phyloP scores from a whole-genome alignment of 2,329 filamentous ascomycete species.

The Albifimbria verrucaria region DNA sequence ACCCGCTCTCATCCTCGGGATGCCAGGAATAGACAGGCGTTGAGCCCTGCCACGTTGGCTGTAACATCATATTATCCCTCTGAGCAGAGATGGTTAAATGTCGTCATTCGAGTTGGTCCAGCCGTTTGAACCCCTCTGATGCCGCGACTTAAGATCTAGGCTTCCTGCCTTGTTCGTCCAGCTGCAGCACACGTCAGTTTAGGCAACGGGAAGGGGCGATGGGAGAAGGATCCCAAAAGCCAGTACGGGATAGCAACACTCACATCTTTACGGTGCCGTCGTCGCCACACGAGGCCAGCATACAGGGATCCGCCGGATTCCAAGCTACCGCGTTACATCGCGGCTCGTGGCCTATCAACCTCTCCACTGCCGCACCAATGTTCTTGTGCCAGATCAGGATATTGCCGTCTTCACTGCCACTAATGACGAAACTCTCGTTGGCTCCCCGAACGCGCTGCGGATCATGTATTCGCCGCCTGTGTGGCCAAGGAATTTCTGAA shows the following conservation, averaged over 20 bases:
- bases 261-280: conserved; percentile 84
- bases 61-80: not conserved
- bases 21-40: no score
- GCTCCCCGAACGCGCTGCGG: conserved; percentile 79
- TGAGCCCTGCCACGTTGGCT: no score
- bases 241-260: conserved; percentile 29
- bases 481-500: conserved; percentile 74
- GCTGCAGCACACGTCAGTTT: conserved; percentile 10
- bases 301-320: conserved; percentile 77
- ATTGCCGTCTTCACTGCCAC: conserved; percentile 77
- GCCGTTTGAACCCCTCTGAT: conserved; percentile 15
- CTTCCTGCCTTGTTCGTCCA: conserved; percentile 24
- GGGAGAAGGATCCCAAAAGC: not conserved
- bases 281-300: conserved; percentile 91
- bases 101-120: conserved; percentile 17
- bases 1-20: no score
- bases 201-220: not conserved
- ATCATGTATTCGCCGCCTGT: conserved; percentile 76
- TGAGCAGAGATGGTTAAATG: not conserved
- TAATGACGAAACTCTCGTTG: conserved; percentile 85
- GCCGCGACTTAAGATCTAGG: conserved; percentile 16
- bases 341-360: conserved; percentile 68
- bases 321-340: conserved; percentile 87
- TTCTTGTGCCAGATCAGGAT: conserved; percentile 91
- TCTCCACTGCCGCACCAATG: conserved; percentile 72